Evolutionary conservation across 2,329 filamentous ascomycete genomes (phyloP), one percentile per base, ranked within the genome.

Genomic region (Aspergillus sp.): DNA sequence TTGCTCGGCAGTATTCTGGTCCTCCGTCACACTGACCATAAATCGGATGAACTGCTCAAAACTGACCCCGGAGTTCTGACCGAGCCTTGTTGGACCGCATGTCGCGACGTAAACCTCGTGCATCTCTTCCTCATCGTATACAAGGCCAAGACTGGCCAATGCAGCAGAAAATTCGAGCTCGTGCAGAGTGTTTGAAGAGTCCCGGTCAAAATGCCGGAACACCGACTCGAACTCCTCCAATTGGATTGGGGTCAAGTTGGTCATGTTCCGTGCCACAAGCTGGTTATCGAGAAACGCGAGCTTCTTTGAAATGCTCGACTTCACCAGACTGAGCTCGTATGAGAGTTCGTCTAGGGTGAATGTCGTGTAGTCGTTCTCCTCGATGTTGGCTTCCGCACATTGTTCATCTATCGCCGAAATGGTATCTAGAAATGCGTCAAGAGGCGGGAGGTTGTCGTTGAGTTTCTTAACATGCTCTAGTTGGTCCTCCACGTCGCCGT

Each of bases 11-110:
- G 88, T 95, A 59, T 98, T 95, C 64, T 98, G 91, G 55, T 98
- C 91, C 63, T 98, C 91, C 8, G 91, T 98, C 30, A 95, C 91
- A 48, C 93, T 86, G 29, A 98, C 91, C 91, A 98, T 98, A 71
- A 98, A 98, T 24, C 85, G 80, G 57, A 98, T 98, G 55, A 98
- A 98, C 61, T 96, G 89, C 66, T 98, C 91, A 55, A 98, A 98
- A 4, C 84, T 91, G 32, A 98, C 91, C 44, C 82, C 75, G 10
- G 58, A 56, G 34, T 60, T 58, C 80, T 82, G 44, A 69, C 74
- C 22, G 78, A 86, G 39, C 35, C 59, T 48, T 20, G 46, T 44
- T 30, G 52, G 55, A 24, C 75, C 77, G 42, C 84, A 88, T n/a
- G 88, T 93, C 33, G 89, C 82, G 31, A 82, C 54, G 62, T 95